Conservation (phyloP, 192 early-diverging fungal genomes). For the Chytriomyces confervae region DNA sequence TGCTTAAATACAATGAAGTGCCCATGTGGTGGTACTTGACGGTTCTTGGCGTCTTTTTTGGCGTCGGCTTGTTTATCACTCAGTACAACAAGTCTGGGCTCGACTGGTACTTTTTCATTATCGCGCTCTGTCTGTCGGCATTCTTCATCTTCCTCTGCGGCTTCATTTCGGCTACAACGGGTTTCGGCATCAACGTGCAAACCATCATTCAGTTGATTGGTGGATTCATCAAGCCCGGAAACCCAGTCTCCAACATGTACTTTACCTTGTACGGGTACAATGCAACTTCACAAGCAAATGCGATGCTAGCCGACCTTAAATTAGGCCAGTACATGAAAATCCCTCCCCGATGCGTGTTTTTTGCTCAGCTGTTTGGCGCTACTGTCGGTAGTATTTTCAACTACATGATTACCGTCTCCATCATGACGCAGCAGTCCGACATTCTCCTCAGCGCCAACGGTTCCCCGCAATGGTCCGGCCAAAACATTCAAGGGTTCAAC, state of each 20-base stretch:
- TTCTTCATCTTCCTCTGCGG: conserved; percentile 6
- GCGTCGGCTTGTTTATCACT: conserved; percentile 2
- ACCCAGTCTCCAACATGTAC: conserved; percentile 69
- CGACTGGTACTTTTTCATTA: conserved; percentile 20
- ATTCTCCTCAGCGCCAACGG: conserved; percentile 40
- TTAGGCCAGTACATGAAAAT: conserved; percentile 77
- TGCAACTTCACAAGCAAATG: conserved; percentile 63
- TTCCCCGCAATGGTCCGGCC: conserved; percentile 71
- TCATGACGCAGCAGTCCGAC: conserved; percentile 13
- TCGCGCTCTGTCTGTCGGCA: background rate
- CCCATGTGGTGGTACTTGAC: conserved; percentile 3
- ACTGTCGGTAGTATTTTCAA: conserved; percentile 50
- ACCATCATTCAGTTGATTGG: conserved; percentile 16
- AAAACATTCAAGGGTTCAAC: conserved; percentile 64
- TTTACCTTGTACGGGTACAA: conserved; percentile 74
- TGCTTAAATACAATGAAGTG: conserved; percentile 27
- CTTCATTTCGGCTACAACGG: conserved; percentile 14
- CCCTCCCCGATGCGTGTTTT: conserved; percentile 75
- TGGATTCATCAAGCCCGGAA: conserved; percentile 51
- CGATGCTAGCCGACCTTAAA: conserved; percentile 64
- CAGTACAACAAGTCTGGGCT: background rate
- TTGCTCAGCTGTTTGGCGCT: conserved; percentile 73
- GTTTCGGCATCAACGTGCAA: background rate
- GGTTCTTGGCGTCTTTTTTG: background rate
- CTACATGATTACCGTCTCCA: conserved; percentile 30